phyloP scores from a whole-genome alignment of 352 stramenopile species.

The Pythium scleroteichum region DNA sequence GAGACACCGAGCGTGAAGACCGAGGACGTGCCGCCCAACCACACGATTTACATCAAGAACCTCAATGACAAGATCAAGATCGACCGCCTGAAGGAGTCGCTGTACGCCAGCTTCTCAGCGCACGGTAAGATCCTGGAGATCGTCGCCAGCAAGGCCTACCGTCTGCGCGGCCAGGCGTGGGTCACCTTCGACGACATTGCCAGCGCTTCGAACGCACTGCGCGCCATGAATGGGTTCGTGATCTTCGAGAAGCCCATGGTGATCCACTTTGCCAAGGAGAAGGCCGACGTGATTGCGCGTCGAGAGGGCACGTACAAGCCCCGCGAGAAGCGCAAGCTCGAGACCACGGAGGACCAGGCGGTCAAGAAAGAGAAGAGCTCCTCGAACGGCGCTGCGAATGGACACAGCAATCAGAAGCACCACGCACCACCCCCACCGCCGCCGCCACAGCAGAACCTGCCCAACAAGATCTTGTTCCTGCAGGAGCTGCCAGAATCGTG shows the following conservation, averaged over 20 bases:
- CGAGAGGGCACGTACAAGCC: conserved; percentile 74
- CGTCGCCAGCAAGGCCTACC: conserved; percentile 79
- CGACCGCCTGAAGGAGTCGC: conserved; percentile 85
- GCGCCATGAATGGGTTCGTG: conserved; percentile 82
- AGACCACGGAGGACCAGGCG: conserved; percentile 41
- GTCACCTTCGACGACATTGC: conserved; percentile 90
- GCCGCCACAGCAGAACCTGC: conserved; percentile 53
- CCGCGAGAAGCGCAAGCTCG: conserved; percentile 81
- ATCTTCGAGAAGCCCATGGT: conserved; percentile 90
- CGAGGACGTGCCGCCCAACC: conserved; percentile 78
- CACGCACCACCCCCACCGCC: conserved; percentile 39
- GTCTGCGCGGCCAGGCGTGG: conserved; percentile 90
- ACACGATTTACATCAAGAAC: conserved; percentile 95
- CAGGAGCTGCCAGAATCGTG: conserved; percentile 92
- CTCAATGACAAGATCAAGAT: conserved; percentile 95
- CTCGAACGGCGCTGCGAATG: conserved; percentile 32
- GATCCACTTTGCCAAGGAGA: conserved; percentile 83
- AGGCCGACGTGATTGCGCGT: conserved; percentile 76
- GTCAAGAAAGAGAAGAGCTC: conserved; percentile 32
- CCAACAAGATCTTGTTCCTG: conserved; percentile 94
- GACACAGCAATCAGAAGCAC: conserved; percentile 20
- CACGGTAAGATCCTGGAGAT: conserved; percentile 94
- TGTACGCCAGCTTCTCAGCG: conserved; percentile 91
- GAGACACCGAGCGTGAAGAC: conserved; percentile 25
- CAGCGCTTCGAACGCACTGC: conserved; percentile 87